These are phyloP conservation scores for Suillus weaverae DNA, from an alignment of 768 basidiomycete species.

Conservation along the genomic window DNA sequence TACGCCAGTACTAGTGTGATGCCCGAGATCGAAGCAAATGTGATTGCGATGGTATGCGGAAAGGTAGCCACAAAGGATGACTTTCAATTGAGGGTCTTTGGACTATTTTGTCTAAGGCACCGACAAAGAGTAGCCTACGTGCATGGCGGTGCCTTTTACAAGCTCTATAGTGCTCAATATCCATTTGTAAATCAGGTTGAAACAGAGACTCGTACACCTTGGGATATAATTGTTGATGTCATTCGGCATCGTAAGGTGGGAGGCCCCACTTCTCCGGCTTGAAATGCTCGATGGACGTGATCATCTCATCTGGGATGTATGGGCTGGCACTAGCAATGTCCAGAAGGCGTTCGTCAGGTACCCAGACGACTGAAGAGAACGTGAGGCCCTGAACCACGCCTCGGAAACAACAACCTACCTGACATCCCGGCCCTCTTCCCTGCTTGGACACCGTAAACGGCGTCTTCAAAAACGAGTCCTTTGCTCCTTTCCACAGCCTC, in stretches of 20 bases:
- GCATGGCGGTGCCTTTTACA: background rate
- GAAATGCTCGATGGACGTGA: constrained; percentile 69
- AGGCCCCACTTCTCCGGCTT: constrained; percentile 83
- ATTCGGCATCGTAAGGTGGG: constrained; percentile 52
- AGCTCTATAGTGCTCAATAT: background rate
- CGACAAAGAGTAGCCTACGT: background rate
- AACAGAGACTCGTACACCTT: background rate
- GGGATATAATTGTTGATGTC: background rate
- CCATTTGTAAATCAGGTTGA: background rate
- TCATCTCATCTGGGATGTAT: constrained; percentile 58
- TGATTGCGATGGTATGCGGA: background rate
- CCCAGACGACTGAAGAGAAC: constrained; percentile 67
- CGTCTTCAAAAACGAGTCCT: constrained; percentile 85
- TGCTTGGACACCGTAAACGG: constrained; percentile 72
- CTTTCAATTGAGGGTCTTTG: background rate
- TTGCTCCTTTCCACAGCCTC: constrained; percentile 50
- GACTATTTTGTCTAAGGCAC: background rate
- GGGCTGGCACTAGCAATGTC: constrained; percentile 45
- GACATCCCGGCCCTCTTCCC: constrained; percentile 86
- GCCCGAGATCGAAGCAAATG: background rate
- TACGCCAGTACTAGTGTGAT: no score
- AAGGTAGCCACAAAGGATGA: background rate
- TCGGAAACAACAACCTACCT: constrained; percentile 45
- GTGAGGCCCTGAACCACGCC: background rate
- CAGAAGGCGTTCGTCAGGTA: constrained; percentile 73